Conservation (phyloP, 2,329 filamentous ascomycete genomes). For the Exophiala sp. region DNA sequence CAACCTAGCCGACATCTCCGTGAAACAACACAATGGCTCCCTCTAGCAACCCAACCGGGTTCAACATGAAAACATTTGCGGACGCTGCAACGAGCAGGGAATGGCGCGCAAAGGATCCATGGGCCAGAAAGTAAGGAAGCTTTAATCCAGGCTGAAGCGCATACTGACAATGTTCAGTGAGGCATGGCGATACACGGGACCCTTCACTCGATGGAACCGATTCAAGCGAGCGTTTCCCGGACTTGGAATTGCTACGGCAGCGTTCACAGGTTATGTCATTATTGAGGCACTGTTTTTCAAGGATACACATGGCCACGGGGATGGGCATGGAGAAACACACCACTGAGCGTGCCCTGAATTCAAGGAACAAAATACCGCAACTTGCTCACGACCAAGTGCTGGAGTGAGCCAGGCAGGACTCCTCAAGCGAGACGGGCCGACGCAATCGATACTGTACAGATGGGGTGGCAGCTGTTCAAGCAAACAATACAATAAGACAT, state of each 20-base stretch:
- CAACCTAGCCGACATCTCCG: background rate
- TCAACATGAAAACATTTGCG: conserved; percentile 59
- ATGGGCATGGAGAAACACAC: conserved; percentile 45
- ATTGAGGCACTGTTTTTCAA: conserved; percentile 85
- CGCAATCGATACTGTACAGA: conserved; percentile 5
- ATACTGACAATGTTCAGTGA: conserved; percentile 56
- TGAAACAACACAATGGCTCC: conserved; percentile 11
- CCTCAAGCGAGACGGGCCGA: conserved; percentile 8
- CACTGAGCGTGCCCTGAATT: conserved; percentile 6
- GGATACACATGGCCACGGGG: conserved; percentile 58
- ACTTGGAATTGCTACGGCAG: conserved; percentile 83
- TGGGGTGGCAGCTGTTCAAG: background rate
- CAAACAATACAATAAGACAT: background rate
- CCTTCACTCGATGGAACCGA: conserved; percentile 81
- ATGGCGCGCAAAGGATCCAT: conserved; percentile 49
- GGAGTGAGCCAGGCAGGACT: conserved; percentile 18
- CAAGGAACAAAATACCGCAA: background rate
- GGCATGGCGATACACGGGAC: conserved; percentile 87
- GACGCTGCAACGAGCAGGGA: conserved; percentile 26
- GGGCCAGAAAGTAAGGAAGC: conserved; percentile 53
- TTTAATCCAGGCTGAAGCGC: background rate
- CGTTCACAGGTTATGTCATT: conserved; percentile 81
- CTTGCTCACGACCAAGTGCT: conserved; percentile 26
- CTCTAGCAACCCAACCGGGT: conserved; percentile 72
- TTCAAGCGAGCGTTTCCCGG: conserved; percentile 84